Evolutionary conservation across 2,329 filamentous ascomycete species (phyloP), one percentile per base, ranked within the genome.

Genomic region (Pseudogymnoascus sp.): DNA sequence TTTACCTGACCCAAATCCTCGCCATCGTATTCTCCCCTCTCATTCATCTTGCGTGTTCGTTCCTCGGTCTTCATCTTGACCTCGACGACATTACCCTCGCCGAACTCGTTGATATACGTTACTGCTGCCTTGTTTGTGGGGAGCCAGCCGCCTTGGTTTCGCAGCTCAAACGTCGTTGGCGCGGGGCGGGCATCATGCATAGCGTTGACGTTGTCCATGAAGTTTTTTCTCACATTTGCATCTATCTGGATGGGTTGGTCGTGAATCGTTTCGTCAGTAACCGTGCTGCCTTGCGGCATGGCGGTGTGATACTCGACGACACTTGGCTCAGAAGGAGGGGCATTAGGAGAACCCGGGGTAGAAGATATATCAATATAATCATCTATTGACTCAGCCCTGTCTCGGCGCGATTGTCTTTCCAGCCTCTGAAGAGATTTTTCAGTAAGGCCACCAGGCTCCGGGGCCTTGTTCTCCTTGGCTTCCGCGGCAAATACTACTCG

Each of bases 1-100:
- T 42, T 31, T 1, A 64, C 29, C 12, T 45, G 16, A 1, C 63
- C 63, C 4, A 23, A 14, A 37, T 63, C 36, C 4, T 63, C 31
- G 2, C 63, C 63, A 11, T 59, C 60, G 36, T 63, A 63, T 21
- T 60, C 57, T 14, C 47, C 45, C 14, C 59, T 29, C 12, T 47
- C 40, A 8, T 64, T 62, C 21, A 64, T 45, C 14, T 18, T 34
- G 4, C 51, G 31, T 23, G 62, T 36, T 10, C 63, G 62, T 2
- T 3, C 36, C 61, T 64, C 63, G 1, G 21, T 36, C 23, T 42
- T 64, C 18, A 42, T 18, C 26, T 26, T 31, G 31, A 61, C 34
- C 36, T 26, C 59, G 18, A 61, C 11, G 11, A 12, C 3, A 40
- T 61, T 61, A 4, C 18, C 36, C 1, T 26, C 59, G 18, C 59